These are phyloP conservation scores for Soucietia sequanensis DNA, from an alignment of 805 yeast genomes.

Conservation along the genomic window DNA sequence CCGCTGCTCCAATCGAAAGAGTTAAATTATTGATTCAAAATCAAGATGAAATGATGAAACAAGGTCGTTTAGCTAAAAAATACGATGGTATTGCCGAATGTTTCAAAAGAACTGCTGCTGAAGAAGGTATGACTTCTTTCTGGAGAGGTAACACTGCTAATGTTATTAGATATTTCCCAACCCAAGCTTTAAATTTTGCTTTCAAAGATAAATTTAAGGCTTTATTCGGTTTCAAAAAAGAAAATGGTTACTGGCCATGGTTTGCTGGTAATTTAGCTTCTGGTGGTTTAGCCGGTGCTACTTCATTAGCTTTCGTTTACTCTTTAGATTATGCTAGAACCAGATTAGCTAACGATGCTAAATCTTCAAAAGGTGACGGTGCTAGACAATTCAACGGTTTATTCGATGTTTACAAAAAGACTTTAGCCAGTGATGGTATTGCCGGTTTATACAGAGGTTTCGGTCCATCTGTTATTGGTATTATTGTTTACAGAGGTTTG, in stretches of 20 bases:
- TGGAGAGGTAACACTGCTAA: slow-evolving; percentile 99
- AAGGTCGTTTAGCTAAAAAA: slow-evolving; percentile 85
- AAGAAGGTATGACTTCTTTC: slow-evolving; percentile 90
- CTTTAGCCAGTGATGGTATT: slow-evolving; percentile 92
- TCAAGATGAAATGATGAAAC: slow-evolving; percentile 98
- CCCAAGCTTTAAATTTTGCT: slow-evolving; percentile 98
- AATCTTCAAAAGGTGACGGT: slow-evolving; percentile 81
- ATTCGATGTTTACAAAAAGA: slow-evolving; percentile 94
- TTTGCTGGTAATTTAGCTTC: slow-evolving; percentile 98
- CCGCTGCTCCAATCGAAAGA: slow-evolving; percentile 97
- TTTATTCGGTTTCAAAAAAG: slow-evolving; percentile 96
- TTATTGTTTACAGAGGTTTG: slow-evolving; percentile 97
- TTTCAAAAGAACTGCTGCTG: slow-evolving; percentile 91
- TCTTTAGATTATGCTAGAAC: slow-evolving; percentile 98
- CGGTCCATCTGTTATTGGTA: slow-evolving; percentile 98
- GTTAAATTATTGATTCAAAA: slow-evolving; percentile 95
- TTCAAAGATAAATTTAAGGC: slow-evolving; percentile 97
- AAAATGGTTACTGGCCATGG: slow-evolving; percentile 90
- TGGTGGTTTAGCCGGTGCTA: slow-evolving; percentile 98
- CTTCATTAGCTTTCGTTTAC: slow-evolving; percentile 89
- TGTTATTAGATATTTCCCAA: slow-evolving; percentile 98
- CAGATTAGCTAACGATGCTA: slow-evolving; percentile 98
- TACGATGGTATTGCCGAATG: slow-evolving; percentile 92
- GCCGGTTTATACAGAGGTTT: slow-evolving; percentile 99
- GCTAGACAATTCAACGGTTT: slow-evolving; percentile 98